A percentile compares a stretch with the other conserved stretches of the same genome.
phyloP scores from a whole-genome alignment of 768 basidiomycete species.

The Ramaria sp. region DNA sequence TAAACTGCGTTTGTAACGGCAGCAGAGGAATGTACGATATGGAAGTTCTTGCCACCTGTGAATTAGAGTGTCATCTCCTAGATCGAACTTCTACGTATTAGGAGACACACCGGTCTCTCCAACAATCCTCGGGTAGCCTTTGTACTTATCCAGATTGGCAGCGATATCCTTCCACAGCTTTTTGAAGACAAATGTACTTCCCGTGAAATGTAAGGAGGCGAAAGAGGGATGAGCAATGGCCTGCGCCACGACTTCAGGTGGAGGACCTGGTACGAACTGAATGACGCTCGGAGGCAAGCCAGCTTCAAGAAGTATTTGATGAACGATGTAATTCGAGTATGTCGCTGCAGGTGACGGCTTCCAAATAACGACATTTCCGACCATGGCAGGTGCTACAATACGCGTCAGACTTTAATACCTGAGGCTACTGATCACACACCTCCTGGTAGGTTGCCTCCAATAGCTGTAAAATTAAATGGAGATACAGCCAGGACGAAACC shows the following conservation, averaged over 20 bases:
- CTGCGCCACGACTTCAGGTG: slow-evolving; percentile 76
- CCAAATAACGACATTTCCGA: slow-evolving; percentile 94
- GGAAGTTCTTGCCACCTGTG: slow-evolving; percentile 93
- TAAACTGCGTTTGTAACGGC: slow-evolving; percentile 84
- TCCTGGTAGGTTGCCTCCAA: slow-evolving; percentile 89
- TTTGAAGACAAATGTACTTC: slow-evolving; percentile 90
- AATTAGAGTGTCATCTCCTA: not conserved
- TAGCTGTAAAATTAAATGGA: slow-evolving; percentile 98
- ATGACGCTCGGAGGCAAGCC: slow-evolving; percentile 92
- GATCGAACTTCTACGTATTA: not conserved
- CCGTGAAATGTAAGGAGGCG: slow-evolving; percentile 91
- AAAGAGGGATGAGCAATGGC: slow-evolving; percentile 72
- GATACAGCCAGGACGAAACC: slow-evolving; percentile 97
- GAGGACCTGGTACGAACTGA: slow-evolving; percentile 90
- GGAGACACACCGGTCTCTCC: slow-evolving; percentile 70
- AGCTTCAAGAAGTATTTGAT: slow-evolving; percentile 88
- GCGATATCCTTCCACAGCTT: slow-evolving; percentile 96
- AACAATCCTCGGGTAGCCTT: slow-evolving; percentile 85
- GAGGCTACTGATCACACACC: slow-evolving; percentile 23
- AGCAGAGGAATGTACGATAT: slow-evolving; percentile 80
- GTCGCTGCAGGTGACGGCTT: slow-evolving; percentile 95
- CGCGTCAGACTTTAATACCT: slow-evolving; percentile 2
- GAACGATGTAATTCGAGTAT: slow-evolving; percentile 87
- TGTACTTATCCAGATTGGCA: slow-evolving; percentile 77
- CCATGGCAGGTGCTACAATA: slow-evolving; percentile 68